Evolutionary conservation across 345 rosid genomes (phyloP), one percentile per base, ranked within the genome.

Genomic region (Hibiscus trionum): DNA sequence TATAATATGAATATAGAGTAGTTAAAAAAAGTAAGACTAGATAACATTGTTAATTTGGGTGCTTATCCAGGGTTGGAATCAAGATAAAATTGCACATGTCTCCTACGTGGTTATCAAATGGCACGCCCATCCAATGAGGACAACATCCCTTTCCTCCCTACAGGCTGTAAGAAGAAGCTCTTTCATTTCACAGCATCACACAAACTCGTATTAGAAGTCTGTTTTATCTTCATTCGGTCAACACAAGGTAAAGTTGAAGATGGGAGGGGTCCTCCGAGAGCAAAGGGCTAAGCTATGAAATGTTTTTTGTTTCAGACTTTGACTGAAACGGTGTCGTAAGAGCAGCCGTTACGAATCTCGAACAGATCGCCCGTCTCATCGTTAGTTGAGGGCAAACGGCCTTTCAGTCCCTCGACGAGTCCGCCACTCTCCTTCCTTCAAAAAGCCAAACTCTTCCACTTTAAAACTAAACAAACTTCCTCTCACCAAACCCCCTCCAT

Each of bases 251-350:
- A 17, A 66, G 56, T 88, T 87, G 97, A 87, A 85, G 91, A 79
- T 88, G 65, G 91, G 91, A 66, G 83, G 89, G 66, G 88, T 79
- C 63, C 86, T 90, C 2, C 80, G 86, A 81, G 97, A 93, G 75
- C 98, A 89, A 77, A 90, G 86, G 82, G 97, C 93, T 15, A 81
- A 81, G 78, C 88, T 90, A 26, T 27, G 31, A 27, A 27, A 35
- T 35, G 37, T 35, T 35, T 35, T 35, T 5, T 35, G 7, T 5
- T 35, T 35, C 37, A 35, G 37, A 60, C 44, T 39, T 39, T 14
- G 0, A 4, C 1, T 0, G n/a, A 52, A 71, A 75, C 85, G 80
- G 0, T 47, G 63, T 1, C 81, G 80, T 73, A 66, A 0, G 9
- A 6, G 0, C 15, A 70, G 0, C 24, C 72, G 56, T 33, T 8